Percentiles rank a stretch among this genome's conserved stretches.
Evolutionary conservation across 1,139 yeast genomes (phyloP).

Genomic region (Saccharomycopsis hybrid): DNA sequence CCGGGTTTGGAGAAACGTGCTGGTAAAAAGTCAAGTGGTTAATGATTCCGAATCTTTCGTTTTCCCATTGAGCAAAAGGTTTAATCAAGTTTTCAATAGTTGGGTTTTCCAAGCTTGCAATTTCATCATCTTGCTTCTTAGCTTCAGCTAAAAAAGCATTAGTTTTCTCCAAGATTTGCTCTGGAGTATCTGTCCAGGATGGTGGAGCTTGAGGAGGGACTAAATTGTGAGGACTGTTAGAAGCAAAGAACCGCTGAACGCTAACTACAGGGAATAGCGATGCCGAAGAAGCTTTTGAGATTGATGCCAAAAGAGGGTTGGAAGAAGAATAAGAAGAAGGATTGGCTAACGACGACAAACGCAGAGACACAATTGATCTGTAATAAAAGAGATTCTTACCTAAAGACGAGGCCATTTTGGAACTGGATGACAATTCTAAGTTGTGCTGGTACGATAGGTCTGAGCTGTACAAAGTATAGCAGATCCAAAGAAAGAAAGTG

Average conservation of each 20-base stretch:
- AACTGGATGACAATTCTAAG: not conserved
- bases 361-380: not conserved
- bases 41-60: constrained; percentile 37
- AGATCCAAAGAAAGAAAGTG: constrained; percentile 14
- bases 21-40: constrained; percentile 58
- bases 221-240: constrained; percentile 4
- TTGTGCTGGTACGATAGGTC: constrained; percentile 7
- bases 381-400: constrained; percentile 12
- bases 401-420: constrained; percentile 9
- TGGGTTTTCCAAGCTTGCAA: constrained; percentile 46
- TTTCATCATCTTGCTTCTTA: constrained; percentile 43
- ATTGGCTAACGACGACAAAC: not conserved
- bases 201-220: constrained; percentile 45
- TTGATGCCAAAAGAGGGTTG: not conserved
- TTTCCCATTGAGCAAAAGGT: constrained; percentile 46
- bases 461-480: constrained; percentile 8
- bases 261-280: not conserved
- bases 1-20: constrained; percentile 58
- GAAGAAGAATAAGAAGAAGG: not conserved
- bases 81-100: constrained; percentile 49
- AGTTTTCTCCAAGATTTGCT: constrained; percentile 39
- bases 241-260: constrained; percentile 4
- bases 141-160: constrained; percentile 40
- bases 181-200: constrained; percentile 55
- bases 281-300: constrained; percentile 1